Base-by-base conservation (phyloP, 345 rosid genomes). In the Gossypium arboreum region DNA sequence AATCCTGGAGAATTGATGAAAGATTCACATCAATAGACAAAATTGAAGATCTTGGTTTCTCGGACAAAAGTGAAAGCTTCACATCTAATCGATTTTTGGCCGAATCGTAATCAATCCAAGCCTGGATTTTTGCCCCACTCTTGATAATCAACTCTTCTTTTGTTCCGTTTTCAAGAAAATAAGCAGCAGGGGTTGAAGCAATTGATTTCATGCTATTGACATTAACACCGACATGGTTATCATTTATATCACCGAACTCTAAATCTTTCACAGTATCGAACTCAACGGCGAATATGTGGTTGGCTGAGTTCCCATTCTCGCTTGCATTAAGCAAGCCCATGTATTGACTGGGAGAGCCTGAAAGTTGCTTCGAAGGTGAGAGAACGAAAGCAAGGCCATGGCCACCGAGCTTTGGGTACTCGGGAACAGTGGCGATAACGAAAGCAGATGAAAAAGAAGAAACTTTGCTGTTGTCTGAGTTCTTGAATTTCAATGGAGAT, bases 71-170 rank as follows among this genome's bases (percentile, higher is more conserved):
- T 16, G 99, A 85, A 72, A 95, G 76, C 79, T 84, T 89, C 71
- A 93, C 91, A 60, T 89, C 93, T 73, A 95, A 41, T 54, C 70
- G 80, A 78, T 85, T 87, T 25, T 73, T 81, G 29, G 18, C 41
- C 1, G 97, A 91, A 78, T 95, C 93, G 57, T 92, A 94, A 72
- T 93, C 98, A 73, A 94, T 63, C 98, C 98, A 94, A 54, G 92
- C 92, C 84, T 86, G 96, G 24, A 90, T 81, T 59, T 82, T 81
- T 56, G 45, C 8, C 12, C 93, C 90, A 44, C 92, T 80, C 20
- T 86, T 84, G 41, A 94, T 83, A 56, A 24, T 59, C 41, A 94
- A 75, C 67, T 71, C 80, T 52, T 41, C 55, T 77, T 75, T 78
- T 7, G 87, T 83, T 15, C 85, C 78, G 57, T 86, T 83, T 2